Evolutionary conservation across 2,329 filamentous ascomycete genomes (phyloP).

Genomic region (Clarireedia homoeocarpa): DNA sequence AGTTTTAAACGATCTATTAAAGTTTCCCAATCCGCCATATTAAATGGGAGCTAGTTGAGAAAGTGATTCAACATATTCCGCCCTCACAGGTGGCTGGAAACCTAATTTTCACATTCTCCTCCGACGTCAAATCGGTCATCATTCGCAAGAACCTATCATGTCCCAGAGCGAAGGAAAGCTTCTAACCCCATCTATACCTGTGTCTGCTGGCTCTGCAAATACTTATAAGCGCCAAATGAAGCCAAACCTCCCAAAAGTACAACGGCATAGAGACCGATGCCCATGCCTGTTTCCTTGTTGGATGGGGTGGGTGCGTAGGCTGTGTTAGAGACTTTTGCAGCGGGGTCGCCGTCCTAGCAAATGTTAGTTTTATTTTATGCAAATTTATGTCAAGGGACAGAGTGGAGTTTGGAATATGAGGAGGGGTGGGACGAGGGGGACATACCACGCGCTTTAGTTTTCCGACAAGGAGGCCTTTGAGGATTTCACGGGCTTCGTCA

Average conservation of each 20-base stretch:
- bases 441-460: conserved; percentile 73
- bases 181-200: no score
- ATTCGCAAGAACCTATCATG: no score
- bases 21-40: no score
- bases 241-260: conserved; percentile 68
- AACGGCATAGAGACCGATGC: conserved; percentile 73
- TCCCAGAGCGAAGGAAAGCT: no score
- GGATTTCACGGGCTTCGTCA: conserved; percentile 93
- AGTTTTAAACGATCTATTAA: no score
- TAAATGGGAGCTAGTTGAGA: no score
- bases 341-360: conserved; percentile 65
- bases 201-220: conserved; percentile 48
- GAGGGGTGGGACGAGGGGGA: conserved; percentile 14
- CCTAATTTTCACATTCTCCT: no score
- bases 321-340: conserved; percentile 39
- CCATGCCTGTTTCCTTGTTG: conserved; percentile 46
- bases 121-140: no score
- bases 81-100: no score
- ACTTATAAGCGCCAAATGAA: conserved; percentile 80
- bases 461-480: conserved; percentile 69
- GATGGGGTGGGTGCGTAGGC: conserved; percentile 36
- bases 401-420: background rate
- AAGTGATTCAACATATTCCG: no score
- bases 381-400: background rate
- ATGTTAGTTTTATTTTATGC: background rate